Percentiles rank a stretch among this genome's conserved stretches.
Evolutionary conservation across 306 rosid genomes (phyloP).

Genomic region (Glycine soja): DNA sequence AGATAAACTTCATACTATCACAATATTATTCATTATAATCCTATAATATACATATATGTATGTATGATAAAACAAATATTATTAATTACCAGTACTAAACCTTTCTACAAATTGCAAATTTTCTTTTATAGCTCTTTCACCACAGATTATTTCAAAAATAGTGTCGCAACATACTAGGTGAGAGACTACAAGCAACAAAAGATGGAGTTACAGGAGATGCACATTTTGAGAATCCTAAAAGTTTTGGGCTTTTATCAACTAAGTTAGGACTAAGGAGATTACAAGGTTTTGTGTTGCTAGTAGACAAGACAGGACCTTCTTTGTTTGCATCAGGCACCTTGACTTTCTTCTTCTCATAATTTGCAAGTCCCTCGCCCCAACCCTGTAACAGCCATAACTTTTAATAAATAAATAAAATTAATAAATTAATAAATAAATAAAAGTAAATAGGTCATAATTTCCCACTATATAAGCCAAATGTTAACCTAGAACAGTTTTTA

Average conservation of each 20-base stretch:
- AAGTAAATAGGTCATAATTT: no score
- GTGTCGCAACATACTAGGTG: slow-evolving; percentile 67
- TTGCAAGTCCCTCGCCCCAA: slow-evolving; percentile 99
- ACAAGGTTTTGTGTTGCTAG: slow-evolving; percentile 57
- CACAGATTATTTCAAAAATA: neutral
- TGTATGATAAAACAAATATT: slow-evolving; percentile 9
- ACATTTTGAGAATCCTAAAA: slow-evolving; percentile 67
- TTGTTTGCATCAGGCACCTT: slow-evolving; percentile 77
- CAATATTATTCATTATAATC: slow-evolving; percentile 5
- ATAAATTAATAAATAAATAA: no score
- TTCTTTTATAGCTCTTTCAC: slow-evolving; percentile 7
- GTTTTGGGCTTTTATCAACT: slow-evolving; percentile 77
- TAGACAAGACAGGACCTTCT: slow-evolving; percentile 60
- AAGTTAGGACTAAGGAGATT: slow-evolving; percentile 59
- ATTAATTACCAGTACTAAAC: neutral
- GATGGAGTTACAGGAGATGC: slow-evolving; percentile 98
- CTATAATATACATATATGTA: no score
- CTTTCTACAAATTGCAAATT: slow-evolving; percentile 1
- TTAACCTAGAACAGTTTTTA: no score
- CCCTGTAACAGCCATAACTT: no score
- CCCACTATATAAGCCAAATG: no score
- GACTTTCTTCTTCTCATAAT: slow-evolving; percentile 93
- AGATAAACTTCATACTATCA: slow-evolving; percentile 3
- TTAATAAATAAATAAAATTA: no score
- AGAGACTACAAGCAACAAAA: slow-evolving; percentile 94